Evolutionary conservation across 305 asterid genomes (phyloP).

Genomic region (Fraxinus latifolia): DNA sequence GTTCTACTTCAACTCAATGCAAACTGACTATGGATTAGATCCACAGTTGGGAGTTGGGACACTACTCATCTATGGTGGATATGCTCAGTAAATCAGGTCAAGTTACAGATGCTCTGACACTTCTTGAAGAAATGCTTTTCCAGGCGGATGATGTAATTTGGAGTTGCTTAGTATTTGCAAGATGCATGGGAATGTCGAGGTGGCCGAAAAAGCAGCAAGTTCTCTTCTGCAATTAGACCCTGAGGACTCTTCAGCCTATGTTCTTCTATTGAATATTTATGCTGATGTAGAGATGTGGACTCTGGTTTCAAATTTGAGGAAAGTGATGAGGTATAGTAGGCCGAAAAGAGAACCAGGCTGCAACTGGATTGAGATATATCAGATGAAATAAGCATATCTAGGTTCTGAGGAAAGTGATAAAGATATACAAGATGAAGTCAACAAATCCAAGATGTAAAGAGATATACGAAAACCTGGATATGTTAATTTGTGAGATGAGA

Average conservation of each 20-base stretch:
- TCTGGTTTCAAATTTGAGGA: conserved; percentile 69
- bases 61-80: conserved; percentile 87
- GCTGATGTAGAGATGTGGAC: conserved; percentile 88
- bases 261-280: conserved; percentile 66
- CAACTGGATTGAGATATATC: conserved; percentile 69
- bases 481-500: conserved; percentile 60
- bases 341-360: conserved; percentile 89
- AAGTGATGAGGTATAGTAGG: conserved; percentile 53
- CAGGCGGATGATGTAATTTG: conserved; percentile 84
- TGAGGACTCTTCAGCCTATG: conserved; percentile 66
- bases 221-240: conserved; percentile 61
- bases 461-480: conserved; percentile 49
- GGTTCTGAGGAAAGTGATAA: conserved; percentile 56
- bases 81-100: conserved; percentile 61
- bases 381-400: not conserved
- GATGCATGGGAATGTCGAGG: conserved; percentile 72
- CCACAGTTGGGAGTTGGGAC: conserved; percentile 59
- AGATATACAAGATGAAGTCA: conserved; percentile 30
- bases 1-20: conserved; percentile 61
- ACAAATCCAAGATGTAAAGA: conserved; percentile 54
- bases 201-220: conserved; percentile 73
- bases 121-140: conserved; percentile 74
- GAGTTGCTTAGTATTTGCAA: conserved; percentile 85
- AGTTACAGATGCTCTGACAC: conserved; percentile 56
- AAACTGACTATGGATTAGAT: conserved; percentile 43